A percentile compares a stretch with the other conserved stretches of the same genome.
Conservation (phyloP, 768 basidiomycete genomes). For the Leucosporidium yakuticum region DNA sequence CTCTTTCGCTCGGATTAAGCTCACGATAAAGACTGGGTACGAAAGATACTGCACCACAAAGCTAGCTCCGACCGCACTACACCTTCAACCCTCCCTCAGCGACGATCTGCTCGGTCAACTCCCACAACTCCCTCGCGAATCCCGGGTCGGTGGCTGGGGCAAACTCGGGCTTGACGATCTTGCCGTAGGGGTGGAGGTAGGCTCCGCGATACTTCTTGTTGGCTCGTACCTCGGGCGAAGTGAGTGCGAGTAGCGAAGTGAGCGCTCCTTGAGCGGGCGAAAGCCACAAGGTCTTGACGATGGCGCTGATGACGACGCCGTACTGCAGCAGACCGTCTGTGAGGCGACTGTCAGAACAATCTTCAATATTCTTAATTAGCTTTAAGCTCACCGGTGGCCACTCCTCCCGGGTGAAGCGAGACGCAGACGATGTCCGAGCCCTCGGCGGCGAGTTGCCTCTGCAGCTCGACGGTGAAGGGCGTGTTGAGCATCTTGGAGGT, state of each 20-base stretch:
- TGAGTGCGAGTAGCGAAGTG: constrained; percentile 15
- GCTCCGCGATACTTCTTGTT: not conserved
- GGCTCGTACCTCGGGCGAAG: not conserved
- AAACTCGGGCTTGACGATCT: not conserved
- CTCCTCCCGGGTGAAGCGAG: constrained; percentile 48
- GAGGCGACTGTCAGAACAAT: not conserved
- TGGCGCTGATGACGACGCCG: not conserved
- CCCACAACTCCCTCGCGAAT: not conserved
- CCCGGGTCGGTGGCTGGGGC: not conserved
- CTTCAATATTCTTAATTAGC: not conserved
- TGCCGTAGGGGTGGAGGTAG: constrained; percentile 5
- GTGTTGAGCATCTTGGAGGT: constrained; percentile 53
- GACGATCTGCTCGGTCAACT: constrained; percentile 4
- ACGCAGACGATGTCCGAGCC: constrained; percentile 47
- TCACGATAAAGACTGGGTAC: no score
- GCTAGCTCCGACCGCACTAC: no score
- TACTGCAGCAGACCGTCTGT: not conserved
- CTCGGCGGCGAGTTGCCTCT: constrained; percentile 48
- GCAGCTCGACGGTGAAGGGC: constrained; percentile 53
- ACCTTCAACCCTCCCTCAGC: not conserved
- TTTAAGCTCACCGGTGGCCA: constrained; percentile 43
- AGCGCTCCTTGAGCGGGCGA: constrained; percentile 31
- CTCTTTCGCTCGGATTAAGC: no score
- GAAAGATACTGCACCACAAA: no score
- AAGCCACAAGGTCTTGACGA: constrained; percentile 34